These are phyloP conservation scores for Nothomitra cinnamomea DNA, from an alignment of 2,329 filamentous ascomycete genomes.

Conservation along the genomic window DNA sequence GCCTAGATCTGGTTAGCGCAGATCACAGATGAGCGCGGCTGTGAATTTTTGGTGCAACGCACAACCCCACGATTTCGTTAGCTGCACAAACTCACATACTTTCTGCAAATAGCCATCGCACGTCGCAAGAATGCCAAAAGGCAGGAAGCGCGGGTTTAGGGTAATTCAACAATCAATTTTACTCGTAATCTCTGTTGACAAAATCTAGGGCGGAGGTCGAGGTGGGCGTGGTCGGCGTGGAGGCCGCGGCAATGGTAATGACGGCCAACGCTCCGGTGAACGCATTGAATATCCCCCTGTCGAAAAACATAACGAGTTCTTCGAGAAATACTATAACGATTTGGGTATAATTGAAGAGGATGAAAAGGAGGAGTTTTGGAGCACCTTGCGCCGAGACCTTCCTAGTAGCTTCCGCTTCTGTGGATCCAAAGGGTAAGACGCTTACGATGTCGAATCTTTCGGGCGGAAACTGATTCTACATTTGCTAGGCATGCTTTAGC, in stretches of 20 bases:
- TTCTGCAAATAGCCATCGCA: not conserved
- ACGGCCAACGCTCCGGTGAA: slow-evolving; percentile 16
- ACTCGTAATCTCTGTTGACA: not conserved
- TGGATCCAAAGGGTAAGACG: slow-evolving; percentile 66
- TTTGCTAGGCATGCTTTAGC: slow-evolving; percentile 61
- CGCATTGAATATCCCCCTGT: slow-evolving; percentile 41
- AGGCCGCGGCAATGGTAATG: not conserved
- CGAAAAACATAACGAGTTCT: slow-evolving; percentile 63
- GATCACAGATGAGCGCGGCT: too few species aligned
- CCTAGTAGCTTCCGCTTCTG: slow-evolving; percentile 98
- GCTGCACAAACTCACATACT: too few species aligned
- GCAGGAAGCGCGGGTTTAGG: not conserved
- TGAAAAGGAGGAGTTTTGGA: slow-evolving; percentile 73
- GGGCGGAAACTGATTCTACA: not conserved
- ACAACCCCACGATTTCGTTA: too few species aligned
- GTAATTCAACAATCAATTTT: not conserved
- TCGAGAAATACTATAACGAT: slow-evolving; percentile 74
- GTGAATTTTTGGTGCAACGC: too few species aligned
- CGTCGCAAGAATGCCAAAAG: not conserved
- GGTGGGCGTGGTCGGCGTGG: not conserved
- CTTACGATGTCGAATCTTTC: not conserved
- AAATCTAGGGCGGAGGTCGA: not conserved
- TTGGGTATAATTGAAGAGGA: slow-evolving; percentile 59
- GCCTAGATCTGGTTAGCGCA: too few species aligned
- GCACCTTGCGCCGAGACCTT: slow-evolving; percentile 61